Conservation (phyloP, 352 stramenopile genomes). For the Globisporangium iwayamae region DNA sequence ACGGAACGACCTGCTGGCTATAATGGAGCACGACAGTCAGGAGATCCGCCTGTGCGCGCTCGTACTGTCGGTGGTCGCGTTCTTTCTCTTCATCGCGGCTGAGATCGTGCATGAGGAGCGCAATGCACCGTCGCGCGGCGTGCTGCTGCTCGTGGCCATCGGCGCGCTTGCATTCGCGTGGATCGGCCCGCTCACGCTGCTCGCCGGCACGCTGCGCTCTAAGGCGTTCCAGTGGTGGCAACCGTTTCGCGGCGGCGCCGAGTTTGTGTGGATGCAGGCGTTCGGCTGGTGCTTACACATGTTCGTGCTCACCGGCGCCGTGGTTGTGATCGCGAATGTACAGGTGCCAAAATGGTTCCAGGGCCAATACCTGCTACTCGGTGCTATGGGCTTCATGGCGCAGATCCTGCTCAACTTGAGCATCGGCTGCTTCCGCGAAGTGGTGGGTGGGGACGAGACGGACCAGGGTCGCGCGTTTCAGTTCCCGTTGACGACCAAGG, state of each 20-base stretch:
- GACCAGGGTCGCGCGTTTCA: conserved; percentile 9
- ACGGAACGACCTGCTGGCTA: no score
- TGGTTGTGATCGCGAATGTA: conserved; percentile 44
- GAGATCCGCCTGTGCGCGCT: conserved; percentile 52
- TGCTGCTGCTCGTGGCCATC: conserved; percentile 43
- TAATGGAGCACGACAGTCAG: conserved; percentile 41
- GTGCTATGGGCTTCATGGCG: conserved; percentile 44
- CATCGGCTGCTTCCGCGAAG: conserved; percentile 40
- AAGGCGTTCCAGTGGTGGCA: conserved; percentile 56
- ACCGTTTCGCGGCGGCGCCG: conserved; percentile 46
- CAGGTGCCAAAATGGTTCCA: conserved; percentile 39
- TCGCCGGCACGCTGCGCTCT: conserved; percentile 41
- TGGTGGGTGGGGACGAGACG: not conserved
- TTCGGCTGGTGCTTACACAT: conserved; percentile 54
- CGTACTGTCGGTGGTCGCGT: conserved; percentile 47
- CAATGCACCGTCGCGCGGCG: conserved; percentile 19
- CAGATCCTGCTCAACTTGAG: conserved; percentile 60
- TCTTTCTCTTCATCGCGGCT: conserved; percentile 59
- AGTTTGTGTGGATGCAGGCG: conserved; percentile 66
- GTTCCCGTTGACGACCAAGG: conserved; percentile 44
- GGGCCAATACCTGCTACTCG: conserved; percentile 53
- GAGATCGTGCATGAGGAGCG: conserved; percentile 39
- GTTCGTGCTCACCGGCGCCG: conserved; percentile 35
- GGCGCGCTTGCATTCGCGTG: conserved; percentile 50
- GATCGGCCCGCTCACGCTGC: conserved; percentile 52